A percentile compares a stretch with the other conserved stretches of the same genome.
phyloP scores from a whole-genome alignment of 306 rosid genomes.

The Gastrolobium bilobum region DNA sequence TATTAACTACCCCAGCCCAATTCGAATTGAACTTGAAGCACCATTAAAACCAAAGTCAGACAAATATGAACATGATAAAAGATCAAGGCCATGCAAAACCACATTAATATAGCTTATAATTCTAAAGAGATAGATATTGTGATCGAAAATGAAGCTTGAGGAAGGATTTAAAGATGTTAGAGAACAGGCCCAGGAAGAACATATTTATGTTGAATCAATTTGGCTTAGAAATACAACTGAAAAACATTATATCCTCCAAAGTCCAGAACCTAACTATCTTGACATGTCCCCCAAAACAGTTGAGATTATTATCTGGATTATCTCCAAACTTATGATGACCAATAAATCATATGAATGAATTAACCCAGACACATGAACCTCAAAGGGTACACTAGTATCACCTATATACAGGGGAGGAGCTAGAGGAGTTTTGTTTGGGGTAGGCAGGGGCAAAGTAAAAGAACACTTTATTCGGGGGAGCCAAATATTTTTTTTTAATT shows the following conservation, averaged over 20 bases:
- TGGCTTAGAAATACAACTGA: conserved; percentile 26
- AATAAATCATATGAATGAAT: conserved; percentile 27
- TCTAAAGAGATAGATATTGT: conserved; percentile 33
- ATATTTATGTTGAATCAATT: conserved; percentile 34
- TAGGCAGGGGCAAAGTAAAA: conserved; percentile 8
- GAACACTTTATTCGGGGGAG: conserved; percentile 24
- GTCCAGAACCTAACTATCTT: conserved; percentile 32
- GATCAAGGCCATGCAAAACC: conserved; percentile 40
- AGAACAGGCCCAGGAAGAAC: conserved; percentile 21
- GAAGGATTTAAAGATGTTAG: conserved; percentile 38
- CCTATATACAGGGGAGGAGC: conserved; percentile 10
- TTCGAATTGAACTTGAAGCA: conserved; percentile 30
- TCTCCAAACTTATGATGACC: conserved; percentile 23
- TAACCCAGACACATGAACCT: conserved; percentile 34
- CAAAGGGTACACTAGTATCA: conserved; percentile 23
- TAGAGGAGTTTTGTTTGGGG: not conserved
- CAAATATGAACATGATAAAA: conserved; percentile 26
- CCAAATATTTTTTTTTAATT: not conserved
- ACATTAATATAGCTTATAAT: conserved; percentile 29
- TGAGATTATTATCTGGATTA: conserved; percentile 37
- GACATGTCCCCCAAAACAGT: conserved; percentile 16
- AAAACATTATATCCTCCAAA: conserved; percentile 38
- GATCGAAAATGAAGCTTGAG: conserved; percentile 40
- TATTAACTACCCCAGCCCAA: conserved; percentile 26
- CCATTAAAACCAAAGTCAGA: conserved; percentile 14